Conservation (phyloP, 1,284 basidiomycete genomes). For the Polyporus tsugae region DNA sequence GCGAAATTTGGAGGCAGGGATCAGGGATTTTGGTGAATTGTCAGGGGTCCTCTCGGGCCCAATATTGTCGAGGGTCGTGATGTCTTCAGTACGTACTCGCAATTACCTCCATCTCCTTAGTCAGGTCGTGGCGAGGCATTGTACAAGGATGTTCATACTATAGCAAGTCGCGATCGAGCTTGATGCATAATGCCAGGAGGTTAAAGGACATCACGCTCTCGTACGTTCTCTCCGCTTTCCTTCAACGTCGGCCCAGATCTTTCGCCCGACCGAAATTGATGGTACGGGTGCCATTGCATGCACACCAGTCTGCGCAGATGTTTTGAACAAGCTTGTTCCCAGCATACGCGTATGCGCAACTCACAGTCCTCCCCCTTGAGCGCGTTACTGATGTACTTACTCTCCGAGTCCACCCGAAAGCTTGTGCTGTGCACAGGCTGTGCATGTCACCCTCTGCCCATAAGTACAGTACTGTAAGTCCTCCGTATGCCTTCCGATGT, state of each 20-base stretch:
- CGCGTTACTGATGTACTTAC: neutral
- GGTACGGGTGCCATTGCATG: neutral
- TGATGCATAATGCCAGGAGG: neutral
- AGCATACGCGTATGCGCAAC: neutral
- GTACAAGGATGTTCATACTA: neutral
- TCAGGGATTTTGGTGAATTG: too few species aligned
- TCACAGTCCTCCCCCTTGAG: neutral
- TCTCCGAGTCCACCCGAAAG: neutral
- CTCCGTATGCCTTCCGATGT: neutral
- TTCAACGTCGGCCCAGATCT: neutral
- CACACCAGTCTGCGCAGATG: neutral
- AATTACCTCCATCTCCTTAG: neutral
- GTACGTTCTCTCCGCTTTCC: neutral
- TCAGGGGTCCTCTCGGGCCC: too few species aligned
- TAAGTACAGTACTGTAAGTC: neutral
- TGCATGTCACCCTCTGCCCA: neutral
- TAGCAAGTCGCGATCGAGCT: neutral
- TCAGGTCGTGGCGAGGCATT: neutral
- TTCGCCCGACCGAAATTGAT: neutral
- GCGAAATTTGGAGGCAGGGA: too few species aligned
- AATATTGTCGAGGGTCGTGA: neutral
- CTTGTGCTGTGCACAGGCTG: neutral
- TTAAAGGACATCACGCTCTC: neutral
- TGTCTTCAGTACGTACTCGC: conserved; percentile 6
- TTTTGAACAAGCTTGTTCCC: too few species aligned